Evolutionary conservation across 192 early-diverging fungal genomes (phyloP), one percentile per base, ranked within the genome.

Genomic region (Coemansia sp.): DNA sequence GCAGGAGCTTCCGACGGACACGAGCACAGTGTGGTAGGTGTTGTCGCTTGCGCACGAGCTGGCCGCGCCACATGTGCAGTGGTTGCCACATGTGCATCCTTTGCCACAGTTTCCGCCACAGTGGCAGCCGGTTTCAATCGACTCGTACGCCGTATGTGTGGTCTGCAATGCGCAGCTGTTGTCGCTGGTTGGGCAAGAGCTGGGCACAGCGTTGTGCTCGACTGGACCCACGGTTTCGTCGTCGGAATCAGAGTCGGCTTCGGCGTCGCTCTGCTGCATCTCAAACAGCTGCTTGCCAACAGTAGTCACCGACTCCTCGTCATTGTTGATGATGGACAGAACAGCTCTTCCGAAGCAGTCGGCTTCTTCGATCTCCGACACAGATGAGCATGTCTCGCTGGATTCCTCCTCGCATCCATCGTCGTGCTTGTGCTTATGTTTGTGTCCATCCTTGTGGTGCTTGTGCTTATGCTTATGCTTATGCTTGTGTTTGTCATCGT

Each of bases 321-420:
- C 71, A 18, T 66, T 66, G 61, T 68, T 76, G 48, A 65, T 53
- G 36, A 81, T 51, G 0, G 79, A 76, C 28, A 81, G 60, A 14
- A 76, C 74, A 0, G 79, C 79, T 8, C 79, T 65, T 3, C 71
- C 79, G 39, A 76, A 81, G 67, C 79, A 82, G 64, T 74, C 59
- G 43, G 61, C 63, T 0, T 62, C 70, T 14, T 76, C 65, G 35
- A 64, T 22, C 28, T 75, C 74, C 4, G 35, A 51, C 3, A 75
- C 73, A 2, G 20, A 20, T 4, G 14, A 17, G 55, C 48, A 51
- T 8, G 22, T 2, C 62, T 69, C 60, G 59, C 22, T 33, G 20
- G 2, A 22, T 0, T 39, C 34, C 57, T 64, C 17, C 22, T 28
- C 22, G 22, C 22, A 28, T 18, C 62, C 41, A 2, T 63, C 61